Percentiles rank a stretch among this genome's conserved stretches.
phyloP scores from a whole-genome alignment of 2,329 filamentous ascomycete genomes.

The Alternaria rosae region DNA sequence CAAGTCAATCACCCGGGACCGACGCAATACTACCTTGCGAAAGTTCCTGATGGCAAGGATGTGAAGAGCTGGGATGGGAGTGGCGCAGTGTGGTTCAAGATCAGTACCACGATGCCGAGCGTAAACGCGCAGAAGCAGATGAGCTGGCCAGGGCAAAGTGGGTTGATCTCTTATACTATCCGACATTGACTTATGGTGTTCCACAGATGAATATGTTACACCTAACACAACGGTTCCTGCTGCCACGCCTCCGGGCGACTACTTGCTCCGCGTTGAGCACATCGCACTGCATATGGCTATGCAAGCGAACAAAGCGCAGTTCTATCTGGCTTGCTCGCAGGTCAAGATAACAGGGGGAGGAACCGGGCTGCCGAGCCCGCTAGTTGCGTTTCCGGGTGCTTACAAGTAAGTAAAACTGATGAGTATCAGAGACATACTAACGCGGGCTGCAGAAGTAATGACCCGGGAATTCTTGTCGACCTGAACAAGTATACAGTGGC shows the following conservation, averaged over 20 bases:
- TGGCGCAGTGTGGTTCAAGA: slow-evolving; percentile 41
- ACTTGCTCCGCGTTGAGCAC: slow-evolving; percentile 50
- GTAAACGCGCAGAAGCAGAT: slow-evolving; percentile 38
- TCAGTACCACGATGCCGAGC: slow-evolving; percentile 35
- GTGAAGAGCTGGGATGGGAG: slow-evolving; percentile 38
- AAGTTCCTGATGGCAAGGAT: slow-evolving; percentile 30
- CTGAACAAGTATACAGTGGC: background rate
- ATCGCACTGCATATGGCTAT: slow-evolving; percentile 49
- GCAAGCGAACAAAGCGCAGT: slow-evolving; percentile 45
- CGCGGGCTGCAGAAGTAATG: background rate
- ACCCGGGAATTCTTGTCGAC: background rate
- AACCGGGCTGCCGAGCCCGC: slow-evolving; percentile 46
- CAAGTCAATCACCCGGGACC: slow-evolving; percentile 44
- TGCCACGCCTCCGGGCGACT: slow-evolving; percentile 49
- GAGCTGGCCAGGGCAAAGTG: slow-evolving; percentile 39
- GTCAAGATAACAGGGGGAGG: slow-evolving; percentile 54
- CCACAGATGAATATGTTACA: slow-evolving; percentile 31
- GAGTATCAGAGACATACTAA: background rate
- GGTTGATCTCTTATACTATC: background rate
- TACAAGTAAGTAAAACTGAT: background rate
- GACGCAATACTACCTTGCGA: slow-evolving; percentile 42
- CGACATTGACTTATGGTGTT: background rate
- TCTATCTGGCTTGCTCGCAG: slow-evolving; percentile 53
- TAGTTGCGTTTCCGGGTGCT: slow-evolving; percentile 15
- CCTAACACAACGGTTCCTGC: slow-evolving; percentile 47